Percentiles rank a stretch among this genome's conserved stretches.
These are phyloP conservation scores for Oryza meyeriana DNA, from an alignment of 176 grass and related monocot species.

Conservation along the genomic window DNA sequence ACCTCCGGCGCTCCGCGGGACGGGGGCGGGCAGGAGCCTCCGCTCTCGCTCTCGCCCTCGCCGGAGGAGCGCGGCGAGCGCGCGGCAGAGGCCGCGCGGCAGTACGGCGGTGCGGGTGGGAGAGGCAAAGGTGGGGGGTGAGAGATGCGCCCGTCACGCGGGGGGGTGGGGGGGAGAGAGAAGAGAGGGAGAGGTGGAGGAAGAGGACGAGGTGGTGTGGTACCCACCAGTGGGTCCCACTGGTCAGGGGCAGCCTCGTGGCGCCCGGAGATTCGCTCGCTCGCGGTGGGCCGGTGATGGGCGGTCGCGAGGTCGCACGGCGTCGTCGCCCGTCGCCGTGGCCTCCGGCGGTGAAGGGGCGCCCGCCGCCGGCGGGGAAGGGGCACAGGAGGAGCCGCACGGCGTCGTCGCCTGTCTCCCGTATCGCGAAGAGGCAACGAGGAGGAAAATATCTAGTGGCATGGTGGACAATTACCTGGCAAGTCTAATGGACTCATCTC, in stretches of 20 bases:
- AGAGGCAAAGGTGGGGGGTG: neutral
- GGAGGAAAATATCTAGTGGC: too few species aligned
- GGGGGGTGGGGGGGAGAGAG: too few species aligned
- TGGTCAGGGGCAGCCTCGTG: neutral
- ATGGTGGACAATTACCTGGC: too few species aligned
- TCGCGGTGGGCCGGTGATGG: neutral
- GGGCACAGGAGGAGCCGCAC: too few species aligned
- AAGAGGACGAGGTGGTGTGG: neutral
- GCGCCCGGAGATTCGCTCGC: conserved; percentile 30
- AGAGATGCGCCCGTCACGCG: neutral
- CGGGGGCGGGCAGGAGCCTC: conserved; percentile 5
- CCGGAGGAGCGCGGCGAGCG: neutral
- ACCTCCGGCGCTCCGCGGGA: neutral
- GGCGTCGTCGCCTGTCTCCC: too few species aligned
- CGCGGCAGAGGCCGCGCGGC: too few species aligned
- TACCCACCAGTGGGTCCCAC: neutral
- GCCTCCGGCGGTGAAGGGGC: too few species aligned
- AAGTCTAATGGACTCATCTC: too few species aligned
- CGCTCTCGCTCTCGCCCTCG: neutral
- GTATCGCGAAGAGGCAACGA: too few species aligned
- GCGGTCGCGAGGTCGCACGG: neutral
- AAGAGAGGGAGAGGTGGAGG: neutral
- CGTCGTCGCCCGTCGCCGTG: neutral
- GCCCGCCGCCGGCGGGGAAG: too few species aligned
- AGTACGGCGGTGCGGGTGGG: neutral